A percentile compares a stretch with the other conserved stretches of the same genome.
These are phyloP conservation scores for Peronosclerospora sorghi DNA, from an alignment of 352 stramenopile genomes.

Conservation along the genomic window DNA sequence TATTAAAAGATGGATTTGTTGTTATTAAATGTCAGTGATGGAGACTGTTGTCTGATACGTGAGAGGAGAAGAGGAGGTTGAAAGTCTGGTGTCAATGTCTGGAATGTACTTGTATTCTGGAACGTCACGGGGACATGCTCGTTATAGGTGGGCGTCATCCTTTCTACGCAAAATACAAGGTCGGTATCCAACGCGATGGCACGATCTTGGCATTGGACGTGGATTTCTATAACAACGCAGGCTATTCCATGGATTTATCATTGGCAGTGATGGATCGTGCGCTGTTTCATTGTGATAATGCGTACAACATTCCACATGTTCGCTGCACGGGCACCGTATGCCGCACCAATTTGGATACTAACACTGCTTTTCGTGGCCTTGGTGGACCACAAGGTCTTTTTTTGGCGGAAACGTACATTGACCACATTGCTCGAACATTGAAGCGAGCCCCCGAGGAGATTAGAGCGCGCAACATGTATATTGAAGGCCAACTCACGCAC, in stretches of 20 bases:
- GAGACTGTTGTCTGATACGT: constrained; percentile 50
- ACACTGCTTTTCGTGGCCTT: too few species aligned
- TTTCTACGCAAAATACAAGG: too few species aligned
- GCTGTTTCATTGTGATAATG: constrained; percentile 92
- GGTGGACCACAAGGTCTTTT: constrained; percentile 87
- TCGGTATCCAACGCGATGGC: too few species aligned
- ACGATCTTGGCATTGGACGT: constrained; percentile 88
- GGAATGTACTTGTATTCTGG: constrained; percentile 83
- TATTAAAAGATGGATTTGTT: too few species aligned
- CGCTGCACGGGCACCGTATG: too few species aligned
- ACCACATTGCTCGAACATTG: constrained; percentile 87
- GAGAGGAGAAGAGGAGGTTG: constrained; percentile 29
- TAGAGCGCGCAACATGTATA: constrained; percentile 90
- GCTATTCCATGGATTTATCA: too few species aligned
- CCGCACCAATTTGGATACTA: too few species aligned
- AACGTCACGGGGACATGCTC: constrained; percentile 94
- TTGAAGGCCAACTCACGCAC: constrained; percentile 78
- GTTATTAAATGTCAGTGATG: constrained; percentile 23
- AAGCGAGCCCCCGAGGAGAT: constrained; percentile 62
- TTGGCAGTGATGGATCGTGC: too few species aligned
- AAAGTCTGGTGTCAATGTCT: constrained; percentile 34
- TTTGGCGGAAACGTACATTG: constrained; percentile 89
- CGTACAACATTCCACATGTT: constrained; percentile 90
- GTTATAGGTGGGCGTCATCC: too few species aligned
- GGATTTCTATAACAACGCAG: constrained; percentile 90